A percentile compares a stretch with the other conserved stretches of the same genome.
These are phyloP conservation scores for Trametes punicea DNA, from an alignment of 768 basidiomycete species.

Conservation along the genomic window DNA sequence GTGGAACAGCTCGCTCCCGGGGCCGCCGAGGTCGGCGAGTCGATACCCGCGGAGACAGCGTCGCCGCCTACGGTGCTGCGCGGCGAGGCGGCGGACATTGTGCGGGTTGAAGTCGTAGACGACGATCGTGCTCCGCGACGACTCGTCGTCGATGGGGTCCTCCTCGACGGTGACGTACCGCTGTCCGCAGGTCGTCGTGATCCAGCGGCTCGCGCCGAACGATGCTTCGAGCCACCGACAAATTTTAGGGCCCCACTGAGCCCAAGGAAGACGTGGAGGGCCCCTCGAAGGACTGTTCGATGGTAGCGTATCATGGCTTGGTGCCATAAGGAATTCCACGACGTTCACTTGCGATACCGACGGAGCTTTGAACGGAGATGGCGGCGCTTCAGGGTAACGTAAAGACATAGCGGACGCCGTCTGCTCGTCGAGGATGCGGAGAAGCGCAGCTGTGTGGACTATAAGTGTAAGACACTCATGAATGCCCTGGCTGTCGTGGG, in stretches of 20 bases:
- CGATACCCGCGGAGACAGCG: conserved; percentile 6
- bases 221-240: conserved; percentile 29
- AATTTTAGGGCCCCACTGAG: conserved; percentile 23
- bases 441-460: conserved; percentile 24
- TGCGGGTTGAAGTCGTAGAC: conserved; percentile 29
- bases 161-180: conserved; percentile 25
- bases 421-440: neutral
- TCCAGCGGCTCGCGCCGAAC: conserved; percentile 27
- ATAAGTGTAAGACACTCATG: conserved; percentile 26
- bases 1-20: neutral
- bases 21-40: neutral
- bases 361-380: neutral
- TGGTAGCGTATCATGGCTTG: neutral
- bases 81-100: conserved; percentile 18
- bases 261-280: conserved; percentile 18
- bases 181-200: conserved; percentile 32
- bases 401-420: neutral
- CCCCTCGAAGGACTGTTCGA: neutral
- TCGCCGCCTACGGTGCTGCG: conserved; percentile 12
- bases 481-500: conserved; percentile 16
- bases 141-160: conserved; percentile 9
- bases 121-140: conserved; percentile 14
- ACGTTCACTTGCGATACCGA: neutral
- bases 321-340: too few relatives aligned
- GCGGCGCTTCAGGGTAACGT: neutral